Evolutionary conservation across 1,139 yeast species (phyloP).

Genomic region (Saccharomycopsis phalli): DNA sequence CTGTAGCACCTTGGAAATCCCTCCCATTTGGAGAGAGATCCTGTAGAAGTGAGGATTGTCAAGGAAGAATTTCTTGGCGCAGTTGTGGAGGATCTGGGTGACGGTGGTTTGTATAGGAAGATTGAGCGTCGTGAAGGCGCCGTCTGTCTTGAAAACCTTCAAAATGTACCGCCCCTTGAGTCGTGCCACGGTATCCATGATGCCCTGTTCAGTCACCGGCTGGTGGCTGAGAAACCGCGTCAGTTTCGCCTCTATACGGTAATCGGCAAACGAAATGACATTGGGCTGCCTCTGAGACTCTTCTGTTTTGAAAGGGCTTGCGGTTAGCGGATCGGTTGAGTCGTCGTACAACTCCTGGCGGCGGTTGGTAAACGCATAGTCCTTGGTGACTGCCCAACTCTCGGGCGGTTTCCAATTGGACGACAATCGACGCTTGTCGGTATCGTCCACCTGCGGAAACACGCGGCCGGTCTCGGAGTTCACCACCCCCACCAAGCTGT

Average conservation of each 20-base stretch:
- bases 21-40: conserved; percentile 73
- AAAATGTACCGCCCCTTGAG: conserved; percentile 40
- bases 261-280: too few species aligned
- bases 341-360: too few species aligned
- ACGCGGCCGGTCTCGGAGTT: conserved; percentile 9
- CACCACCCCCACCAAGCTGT: conserved; percentile 16
- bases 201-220: conserved; percentile 22
- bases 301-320: neutral
- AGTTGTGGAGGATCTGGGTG: conserved; percentile 56
- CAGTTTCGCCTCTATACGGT: too few species aligned
- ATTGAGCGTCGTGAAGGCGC: conserved; percentile 72
- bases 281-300: neutral
- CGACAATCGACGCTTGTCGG: too few species aligned
- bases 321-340: conserved; percentile 11
- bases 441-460: too few species aligned
- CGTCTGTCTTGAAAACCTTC: conserved; percentile 70
- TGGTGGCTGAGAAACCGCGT: too few species aligned
- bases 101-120: conserved; percentile 67
- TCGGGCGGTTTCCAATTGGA: conserved; percentile 64
- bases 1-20: conserved; percentile 63
- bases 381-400: conserved; percentile 77
- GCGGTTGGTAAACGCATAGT: neutral
- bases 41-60: conserved; percentile 66
- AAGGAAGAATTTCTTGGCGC: conserved; percentile 70
- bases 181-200: conserved; percentile 23